These are phyloP conservation scores for Nakazawaea pomicola DNA, from an alignment of 805 yeast species.

Conservation along the genomic window DNA sequence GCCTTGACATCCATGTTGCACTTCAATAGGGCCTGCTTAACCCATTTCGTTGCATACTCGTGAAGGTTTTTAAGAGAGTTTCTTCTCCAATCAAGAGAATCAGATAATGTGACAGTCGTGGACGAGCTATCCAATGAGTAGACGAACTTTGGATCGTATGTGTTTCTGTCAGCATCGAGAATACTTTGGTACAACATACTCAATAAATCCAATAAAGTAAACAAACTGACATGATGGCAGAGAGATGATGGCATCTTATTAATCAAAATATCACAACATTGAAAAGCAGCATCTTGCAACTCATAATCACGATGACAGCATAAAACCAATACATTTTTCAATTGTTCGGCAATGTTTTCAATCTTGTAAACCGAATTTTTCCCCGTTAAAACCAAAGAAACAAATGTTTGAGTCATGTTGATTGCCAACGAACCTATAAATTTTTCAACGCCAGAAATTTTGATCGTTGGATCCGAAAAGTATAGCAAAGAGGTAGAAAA, in stretches of 20 bases:
- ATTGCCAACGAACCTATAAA: slow-evolving; percentile 62
- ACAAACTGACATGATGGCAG: slow-evolving; percentile 69
- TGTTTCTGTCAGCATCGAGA: slow-evolving; percentile 76
- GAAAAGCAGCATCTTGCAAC: slow-evolving; percentile 75
- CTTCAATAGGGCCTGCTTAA: slow-evolving; percentile 46
- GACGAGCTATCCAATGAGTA: slow-evolving; percentile 43
- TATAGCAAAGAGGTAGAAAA: slow-evolving; percentile 75
- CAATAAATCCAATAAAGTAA: slow-evolving; percentile 75
- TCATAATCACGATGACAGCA: slow-evolving; percentile 76
- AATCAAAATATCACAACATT: slow-evolving; percentile 67
- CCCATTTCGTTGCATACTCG: slow-evolving; percentile 63
- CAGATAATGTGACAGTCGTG: slow-evolving; percentile 58
- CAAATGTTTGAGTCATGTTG: slow-evolving; percentile 52
- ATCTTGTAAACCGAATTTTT: slow-evolving; percentile 53
- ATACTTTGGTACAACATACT: slow-evolving; percentile 74
- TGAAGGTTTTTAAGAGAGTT: slow-evolving; percentile 58
- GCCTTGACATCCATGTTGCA: slow-evolving; percentile 74
- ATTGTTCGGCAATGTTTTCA: slow-evolving; percentile 57
- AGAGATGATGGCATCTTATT: slow-evolving; percentile 68
- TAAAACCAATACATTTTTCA: slow-evolving; percentile 58
- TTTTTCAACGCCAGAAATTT: slow-evolving; percentile 61
- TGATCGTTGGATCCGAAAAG: slow-evolving; percentile 81
- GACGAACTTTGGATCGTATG: slow-evolving; percentile 76
- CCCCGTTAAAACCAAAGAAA: slow-evolving; percentile 45
- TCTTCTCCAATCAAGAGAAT: slow-evolving; percentile 70